Conservation (phyloP, 306 rosid genomes). For the Vigna nakashimae region DNA sequence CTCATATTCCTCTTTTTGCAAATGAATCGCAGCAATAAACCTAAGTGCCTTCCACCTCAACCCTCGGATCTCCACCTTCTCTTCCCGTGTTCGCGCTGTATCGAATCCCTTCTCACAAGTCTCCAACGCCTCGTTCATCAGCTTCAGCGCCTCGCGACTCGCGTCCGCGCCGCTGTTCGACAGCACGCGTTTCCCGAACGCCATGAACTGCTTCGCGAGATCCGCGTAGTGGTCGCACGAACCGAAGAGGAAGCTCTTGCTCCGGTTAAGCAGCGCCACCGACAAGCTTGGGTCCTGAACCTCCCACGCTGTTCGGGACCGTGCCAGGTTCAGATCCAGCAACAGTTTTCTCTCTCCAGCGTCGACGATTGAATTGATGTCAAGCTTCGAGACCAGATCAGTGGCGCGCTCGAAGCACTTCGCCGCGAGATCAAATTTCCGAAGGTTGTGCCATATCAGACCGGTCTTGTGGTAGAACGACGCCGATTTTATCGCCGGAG, state of each 20-base stretch:
- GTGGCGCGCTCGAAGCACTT: conserved; percentile 88
- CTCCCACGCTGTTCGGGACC: conserved; percentile 90
- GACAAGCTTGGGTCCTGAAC: conserved; percentile 71
- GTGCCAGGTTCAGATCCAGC: conserved; percentile 75
- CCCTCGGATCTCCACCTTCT: conserved; percentile 58
- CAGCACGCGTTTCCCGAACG: conserved; percentile 66
- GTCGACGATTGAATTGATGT: conserved; percentile 45
- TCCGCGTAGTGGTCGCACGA: conserved; percentile 60
- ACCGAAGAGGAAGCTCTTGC: conserved; percentile 71
- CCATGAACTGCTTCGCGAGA: conserved; percentile 69
- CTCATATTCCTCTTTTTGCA: conserved; percentile 82
- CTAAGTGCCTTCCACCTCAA: conserved; percentile 74
- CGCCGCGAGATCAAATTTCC: conserved; percentile 80
- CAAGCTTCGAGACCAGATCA: conserved; percentile 66
- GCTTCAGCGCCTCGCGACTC: conserved; percentile 68
- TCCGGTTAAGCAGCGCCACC: conserved; percentile 72
- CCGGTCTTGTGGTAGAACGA: conserved; percentile 87
- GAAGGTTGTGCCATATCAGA: conserved; percentile 69
- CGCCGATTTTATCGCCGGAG: conserved; percentile 69
- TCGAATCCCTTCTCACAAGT: conserved; percentile 72
- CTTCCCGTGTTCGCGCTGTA: conserved; percentile 61
- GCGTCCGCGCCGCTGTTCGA: conserved; percentile 47
- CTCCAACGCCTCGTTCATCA: conserved; percentile 90
- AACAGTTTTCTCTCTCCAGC: conserved; percentile 63
- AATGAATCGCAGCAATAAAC: conserved; percentile 83